Evolutionary conservation across 768 basidiomycete species (phyloP), one percentile per base, ranked within the genome.

Genomic region (Tylopilus cervinicoccineus): DNA sequence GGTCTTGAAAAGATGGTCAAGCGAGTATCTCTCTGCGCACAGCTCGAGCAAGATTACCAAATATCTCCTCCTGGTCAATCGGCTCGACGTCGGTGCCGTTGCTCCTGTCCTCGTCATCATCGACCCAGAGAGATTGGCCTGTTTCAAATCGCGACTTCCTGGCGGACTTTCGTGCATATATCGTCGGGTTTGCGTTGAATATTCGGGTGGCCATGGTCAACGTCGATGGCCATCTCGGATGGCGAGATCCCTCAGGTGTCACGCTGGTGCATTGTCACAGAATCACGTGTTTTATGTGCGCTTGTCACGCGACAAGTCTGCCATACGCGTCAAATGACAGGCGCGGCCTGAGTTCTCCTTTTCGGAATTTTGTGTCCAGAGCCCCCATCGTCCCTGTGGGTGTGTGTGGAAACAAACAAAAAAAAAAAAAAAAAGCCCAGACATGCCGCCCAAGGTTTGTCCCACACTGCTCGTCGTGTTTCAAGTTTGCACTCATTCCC

Each of bases 61-160:
- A 98, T 42, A 98, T 82, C 68, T 98, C 95, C 48, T 94, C 85
- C 55, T 83, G 79, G 72, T 98, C 93, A 45, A 98, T 95, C 33
- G 74, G 78, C 59, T 89, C 72, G 0, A 78, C 66, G 45, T 80
- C 77, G 41, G 62, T 64, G 5, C 56, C 63, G 20, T 56, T 66
- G 43, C 67, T 66, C 8, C 61, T 56, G 34, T 76, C 76, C n/a
- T 68, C 61, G 31, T 69, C 60, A 6, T 69, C 67, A 27, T 63
- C 78, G 27, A 83, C 66, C 88, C 88, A 90, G 8, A 89, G 71
- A 22, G 81, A 81, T 29, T 76, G 74, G 2, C 66, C 64, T 2
- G 64, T 62, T 17, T 71, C 70, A 14, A 62, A 70, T 11, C 69
- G 59, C 27, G 70, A 70, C 51, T 73, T 72, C 27, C 79, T 68